Evolutionary conservation across 371 early-diverging fungal species (phyloP).

Genomic region (Ordospora colligata): DNA sequence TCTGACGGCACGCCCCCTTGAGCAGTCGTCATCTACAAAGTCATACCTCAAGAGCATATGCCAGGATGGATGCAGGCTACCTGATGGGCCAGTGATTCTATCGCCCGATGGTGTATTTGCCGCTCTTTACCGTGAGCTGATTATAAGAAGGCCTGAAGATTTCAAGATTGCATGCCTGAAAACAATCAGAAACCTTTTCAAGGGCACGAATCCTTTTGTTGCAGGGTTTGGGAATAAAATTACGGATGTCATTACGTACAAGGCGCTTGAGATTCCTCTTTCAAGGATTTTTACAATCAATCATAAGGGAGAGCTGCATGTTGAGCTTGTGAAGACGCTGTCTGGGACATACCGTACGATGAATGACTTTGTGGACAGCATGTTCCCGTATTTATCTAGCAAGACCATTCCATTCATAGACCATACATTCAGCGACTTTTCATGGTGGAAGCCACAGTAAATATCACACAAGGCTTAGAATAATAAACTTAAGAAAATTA

Average conservation of each 20-base stretch:
- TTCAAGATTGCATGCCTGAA: constrained; percentile 89
- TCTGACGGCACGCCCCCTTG: constrained; percentile 85
- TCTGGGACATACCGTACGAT: constrained; percentile 37
- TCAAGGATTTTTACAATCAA: constrained; percentile 91
- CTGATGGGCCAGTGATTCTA: constrained; percentile 89
- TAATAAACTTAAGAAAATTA: too few relatives aligned
- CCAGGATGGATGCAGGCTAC: constrained; percentile 75
- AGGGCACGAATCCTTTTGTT: constrained; percentile 69
- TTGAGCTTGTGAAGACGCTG: constrained; percentile 64
- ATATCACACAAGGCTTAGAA: not conserved
- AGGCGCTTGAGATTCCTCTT: constrained; percentile 77
- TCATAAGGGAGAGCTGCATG: constrained; percentile 74
- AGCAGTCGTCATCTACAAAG: constrained; percentile 76
- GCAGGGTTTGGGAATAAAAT: constrained; percentile 96
- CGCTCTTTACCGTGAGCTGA: constrained; percentile 72
- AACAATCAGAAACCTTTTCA: constrained; percentile 75
- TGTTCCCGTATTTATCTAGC: constrained; percentile 69
- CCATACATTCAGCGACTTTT: constrained; percentile 31
- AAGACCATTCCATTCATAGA: constrained; percentile 9
- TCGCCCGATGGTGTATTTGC: constrained; percentile 85
- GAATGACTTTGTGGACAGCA: constrained; percentile 81
- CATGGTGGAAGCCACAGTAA: constrained; percentile 32
- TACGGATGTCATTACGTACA: constrained; percentile 83
- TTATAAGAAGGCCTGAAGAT: constrained; percentile 81
- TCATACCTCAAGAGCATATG: constrained; percentile 77